Evolutionary conservation across 148 eudicot genomes (phyloP).

Genomic region (Spergularia bocconei): DNA sequence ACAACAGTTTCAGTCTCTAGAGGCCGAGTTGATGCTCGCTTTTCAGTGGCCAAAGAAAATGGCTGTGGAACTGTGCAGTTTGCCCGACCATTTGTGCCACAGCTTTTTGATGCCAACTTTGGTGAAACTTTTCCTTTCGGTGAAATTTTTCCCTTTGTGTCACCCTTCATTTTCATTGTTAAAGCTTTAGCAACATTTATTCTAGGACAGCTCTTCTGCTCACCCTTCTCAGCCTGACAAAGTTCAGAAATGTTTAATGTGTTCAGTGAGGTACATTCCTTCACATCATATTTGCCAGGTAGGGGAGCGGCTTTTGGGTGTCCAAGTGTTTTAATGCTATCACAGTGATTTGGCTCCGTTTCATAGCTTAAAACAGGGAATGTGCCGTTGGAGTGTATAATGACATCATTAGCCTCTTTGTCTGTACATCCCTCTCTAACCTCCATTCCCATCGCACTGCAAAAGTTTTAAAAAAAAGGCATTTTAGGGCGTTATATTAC

Average conservation of each 20-base stretch:
- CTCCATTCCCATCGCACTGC: slow-evolving; percentile 63
- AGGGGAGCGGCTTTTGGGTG: slow-evolving; percentile 23
- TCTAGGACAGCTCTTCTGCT: slow-evolving; percentile 21
- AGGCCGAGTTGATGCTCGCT: slow-evolving; percentile 66
- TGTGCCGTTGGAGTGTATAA: slow-evolving; percentile 33
- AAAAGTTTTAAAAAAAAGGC: slow-evolving; percentile 14
- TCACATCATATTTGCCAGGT: slow-evolving; percentile 47
- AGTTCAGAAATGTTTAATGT: slow-evolving; percentile 33
- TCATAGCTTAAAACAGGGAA: slow-evolving; percentile 34
- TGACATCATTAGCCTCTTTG: slow-evolving; percentile 55
- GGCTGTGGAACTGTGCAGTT: slow-evolving; percentile 81
- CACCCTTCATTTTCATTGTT: slow-evolving; percentile 31
- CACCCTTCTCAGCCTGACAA: slow-evolving; percentile 30
- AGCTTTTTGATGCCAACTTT: slow-evolving; percentile 42
- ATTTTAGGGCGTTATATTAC: not conserved
- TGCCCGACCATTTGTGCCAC: slow-evolving; percentile 39
- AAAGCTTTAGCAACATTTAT: slow-evolving; percentile 24
- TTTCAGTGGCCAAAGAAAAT: slow-evolving; percentile 90
- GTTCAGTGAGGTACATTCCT: slow-evolving; percentile 47
- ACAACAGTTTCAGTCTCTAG: slow-evolving; percentile 42
- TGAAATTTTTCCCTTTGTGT: slow-evolving; percentile 34
- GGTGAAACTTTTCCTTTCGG: slow-evolving; percentile 31
- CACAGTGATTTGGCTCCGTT: slow-evolving; percentile 28
- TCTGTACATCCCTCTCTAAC: slow-evolving; percentile 52
- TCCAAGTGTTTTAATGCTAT: slow-evolving; percentile 31